Percentiles rank a stretch among this genome's conserved stretches.
Evolutionary conservation across 768 basidiomycete genomes (phyloP).

Genomic region (Filobasidium floriforme): DNA sequence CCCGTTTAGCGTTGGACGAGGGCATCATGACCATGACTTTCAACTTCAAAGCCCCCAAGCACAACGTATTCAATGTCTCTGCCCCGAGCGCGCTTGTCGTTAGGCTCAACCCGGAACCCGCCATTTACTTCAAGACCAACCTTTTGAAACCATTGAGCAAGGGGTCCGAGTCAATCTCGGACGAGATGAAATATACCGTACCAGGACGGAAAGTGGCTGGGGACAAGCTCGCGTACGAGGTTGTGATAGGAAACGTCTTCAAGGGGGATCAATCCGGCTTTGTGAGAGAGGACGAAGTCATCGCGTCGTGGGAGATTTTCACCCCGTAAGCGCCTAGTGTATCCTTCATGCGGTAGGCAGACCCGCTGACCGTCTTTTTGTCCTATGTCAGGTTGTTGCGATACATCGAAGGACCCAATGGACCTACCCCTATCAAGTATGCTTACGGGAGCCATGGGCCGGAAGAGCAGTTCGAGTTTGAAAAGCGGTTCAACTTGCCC

Average conservation of each 20-base stretch:
- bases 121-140: constrained; percentile 13
- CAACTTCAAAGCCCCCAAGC: constrained; percentile 4
- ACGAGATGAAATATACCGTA: constrained; percentile 11
- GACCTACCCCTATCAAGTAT: constrained; percentile 18
- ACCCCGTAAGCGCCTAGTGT: constrained; percentile 8
- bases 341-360: background rate
- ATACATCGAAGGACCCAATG: constrained; percentile 19
- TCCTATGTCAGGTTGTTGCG: constrained; percentile 12
- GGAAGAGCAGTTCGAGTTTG: constrained; percentile 18
- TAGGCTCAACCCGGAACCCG: constrained; percentile 12
- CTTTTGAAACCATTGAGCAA: constrained; percentile 2
- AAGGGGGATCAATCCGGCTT: constrained; percentile 21
- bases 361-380: background rate
- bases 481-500: constrained; percentile 15
- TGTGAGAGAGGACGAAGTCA: constrained; percentile 25
- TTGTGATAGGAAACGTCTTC: constrained; percentile 22
- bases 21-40: constrained; percentile 22
- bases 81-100: constrained; percentile 9
- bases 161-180: constrained; percentile 5
- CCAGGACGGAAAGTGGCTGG: constrained; percentile 9
- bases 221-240: constrained; percentile 16
- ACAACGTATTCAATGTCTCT: constrained; percentile 9
- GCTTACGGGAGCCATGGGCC: constrained; percentile 20
- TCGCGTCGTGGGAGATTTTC: constrained; percentile 26
- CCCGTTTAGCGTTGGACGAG: constrained; percentile 18